Conservation (phyloP, 106 monocot species). For the Allium fistulosum region DNA sequence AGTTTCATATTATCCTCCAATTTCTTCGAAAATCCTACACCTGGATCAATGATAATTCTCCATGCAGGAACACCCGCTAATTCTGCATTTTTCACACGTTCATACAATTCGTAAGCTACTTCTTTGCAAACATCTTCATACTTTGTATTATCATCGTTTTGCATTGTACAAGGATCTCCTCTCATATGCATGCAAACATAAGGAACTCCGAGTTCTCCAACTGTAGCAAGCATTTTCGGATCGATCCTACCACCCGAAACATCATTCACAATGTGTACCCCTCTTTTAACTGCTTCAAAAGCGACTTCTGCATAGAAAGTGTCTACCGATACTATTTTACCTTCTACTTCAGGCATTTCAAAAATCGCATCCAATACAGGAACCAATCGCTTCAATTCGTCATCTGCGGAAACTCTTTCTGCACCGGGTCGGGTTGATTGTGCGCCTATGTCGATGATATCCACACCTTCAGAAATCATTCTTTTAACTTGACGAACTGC, state of each 20-base stretch:
- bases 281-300: constrained; percentile 60
- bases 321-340: constrained; percentile 73
- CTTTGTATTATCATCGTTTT: constrained; percentile 43
- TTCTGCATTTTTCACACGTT: constrained; percentile 55
- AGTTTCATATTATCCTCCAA: constrained; percentile 63
- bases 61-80: constrained; percentile 70
- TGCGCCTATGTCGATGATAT: constrained; percentile 89
- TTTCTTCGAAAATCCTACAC: constrained; percentile 84
- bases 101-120: constrained; percentile 56
- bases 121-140: constrained; percentile 69
- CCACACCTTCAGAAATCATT: constrained; percentile 77
- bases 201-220: constrained; percentile 54
- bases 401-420: constrained; percentile 34
- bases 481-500: constrained; percentile 54
- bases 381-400: constrained; percentile 71
- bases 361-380: constrained; percentile 67
- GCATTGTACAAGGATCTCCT: constrained; percentile 92
- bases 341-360: constrained; percentile 63
- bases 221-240: constrained; percentile 46
- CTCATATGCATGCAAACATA: constrained; percentile 88
- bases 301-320: constrained; percentile 90
- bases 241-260: constrained; percentile 83
- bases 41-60: constrained; percentile 81
- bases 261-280: constrained; percentile 87
- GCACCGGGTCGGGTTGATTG: constrained; percentile 88